Percentiles rank a stretch among this genome's conserved stretches.
These are phyloP conservation scores for Caloboletus firmus DNA, from an alignment of 1,284 basidiomycete species.

Conservation along the genomic window DNA sequence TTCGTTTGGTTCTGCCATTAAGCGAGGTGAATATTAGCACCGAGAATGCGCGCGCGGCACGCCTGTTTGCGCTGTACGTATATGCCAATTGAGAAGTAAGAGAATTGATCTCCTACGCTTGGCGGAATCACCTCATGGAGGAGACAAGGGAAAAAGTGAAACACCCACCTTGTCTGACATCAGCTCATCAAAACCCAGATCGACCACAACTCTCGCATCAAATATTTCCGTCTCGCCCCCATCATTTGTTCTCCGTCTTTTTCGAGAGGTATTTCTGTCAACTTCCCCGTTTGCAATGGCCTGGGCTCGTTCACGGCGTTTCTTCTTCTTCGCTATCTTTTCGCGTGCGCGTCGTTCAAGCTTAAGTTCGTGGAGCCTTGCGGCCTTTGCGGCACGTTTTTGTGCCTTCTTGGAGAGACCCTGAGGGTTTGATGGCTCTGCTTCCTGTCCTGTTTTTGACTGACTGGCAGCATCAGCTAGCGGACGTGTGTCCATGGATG, in stretches of 20 bases:
- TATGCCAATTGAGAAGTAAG: constrained; percentile 87
- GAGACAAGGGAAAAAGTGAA: constrained; percentile 17
- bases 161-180: constrained; percentile 88
- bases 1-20: constrained; percentile 63
- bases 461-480: constrained; percentile 11
- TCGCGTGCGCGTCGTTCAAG: constrained; percentile 74
- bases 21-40: constrained; percentile 79
- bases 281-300: constrained; percentile 58
- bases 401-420: constrained; percentile 76
- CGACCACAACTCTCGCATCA: constrained; percentile 78
- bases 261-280: constrained; percentile 47
- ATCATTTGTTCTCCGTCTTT: constrained; percentile 41
- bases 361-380: constrained; percentile 66
- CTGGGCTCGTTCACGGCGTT: constrained; percentile 54
- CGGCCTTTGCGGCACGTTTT: constrained; percentile 73
- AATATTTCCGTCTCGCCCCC: constrained; percentile 49
- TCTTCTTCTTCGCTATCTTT: constrained; percentile 69
- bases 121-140: constrained; percentile 17
- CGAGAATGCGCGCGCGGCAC: constrained; percentile 68
- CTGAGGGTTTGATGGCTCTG: constrained; percentile 23
- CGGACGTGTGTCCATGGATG: constrained; percentile 21
- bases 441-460: constrained; percentile 9
- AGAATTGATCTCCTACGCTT: constrained; percentile 79
- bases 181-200: constrained; percentile 91
- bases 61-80: constrained; percentile 85